Evolutionary conservation across 2,329 filamentous ascomycete genomes (phyloP), one percentile per base, ranked within the genome.

Genomic region (Sclerotinia trifoliorum): DNA sequence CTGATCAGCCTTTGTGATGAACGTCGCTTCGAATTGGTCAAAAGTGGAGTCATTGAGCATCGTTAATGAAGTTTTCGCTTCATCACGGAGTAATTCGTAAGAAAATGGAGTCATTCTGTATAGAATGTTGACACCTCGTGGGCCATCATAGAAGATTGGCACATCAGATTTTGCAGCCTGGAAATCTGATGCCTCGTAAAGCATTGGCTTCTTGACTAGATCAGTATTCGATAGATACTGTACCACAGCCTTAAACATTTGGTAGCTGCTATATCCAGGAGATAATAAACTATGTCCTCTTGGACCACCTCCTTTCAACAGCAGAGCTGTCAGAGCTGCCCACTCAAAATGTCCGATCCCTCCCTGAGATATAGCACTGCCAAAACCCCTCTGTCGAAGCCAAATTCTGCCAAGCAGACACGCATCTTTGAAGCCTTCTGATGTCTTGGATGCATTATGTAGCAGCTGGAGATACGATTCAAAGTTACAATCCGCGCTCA

Each of bases 331-430:
- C 61, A 95, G 81, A n/a, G 87, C 81, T 0, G 91, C 85, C 92
- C 93, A 98, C 78, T 99, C 95, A 72, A 97, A 96, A 73, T 92
- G 88, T 3, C 95, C 95, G 77, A 99, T 97, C 0, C 95, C 95
- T 56, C 95, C 94, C 55, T 84, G 81, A 2, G 86, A 83, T n/a
- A 93, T 79, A 29, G 84, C 81, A 56, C 91, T 86, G 21, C 85
- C 85, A 72, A 97, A 91, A 0, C 93, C 93, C 67, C 94, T 87
- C 79, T 98, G 94, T 73, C 89, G 89, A 52, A 99, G 84, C 95
- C 95, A 99, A 67, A 92, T 86, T 68, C 90, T 88, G 35, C 94
- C 95, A 29, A 99, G 84, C 10, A 96, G 83, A 77, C 93, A 96
- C 11, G 93, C 91, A 78, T 97, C 93, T 68, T 85, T 84, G 78